Evolutionary conservation across 495 filamentous ascomycete genomes (phyloP).

Genomic region (Bryoglossum gracile): DNA sequence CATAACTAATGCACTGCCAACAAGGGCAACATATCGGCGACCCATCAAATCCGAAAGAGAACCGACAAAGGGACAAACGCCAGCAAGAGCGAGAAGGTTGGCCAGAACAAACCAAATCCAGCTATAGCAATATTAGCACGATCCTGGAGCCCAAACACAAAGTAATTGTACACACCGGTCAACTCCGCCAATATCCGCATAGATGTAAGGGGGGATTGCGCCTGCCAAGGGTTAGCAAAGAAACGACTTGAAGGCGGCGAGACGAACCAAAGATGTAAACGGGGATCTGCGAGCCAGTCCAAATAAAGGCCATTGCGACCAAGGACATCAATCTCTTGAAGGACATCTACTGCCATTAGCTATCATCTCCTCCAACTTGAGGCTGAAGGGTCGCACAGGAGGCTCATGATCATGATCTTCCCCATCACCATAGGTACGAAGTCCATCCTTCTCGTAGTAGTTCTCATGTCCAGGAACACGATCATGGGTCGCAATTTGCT

Average conservation of each 20-base stretch:
- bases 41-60: constrained; percentile 65
- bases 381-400: constrained; percentile 2
- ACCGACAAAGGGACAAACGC: constrained; percentile 67
- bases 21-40: constrained; percentile 58
- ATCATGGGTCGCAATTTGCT: constrained; percentile 15
- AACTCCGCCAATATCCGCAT: constrained; percentile 55
- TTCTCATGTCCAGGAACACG: constrained; percentile 32
- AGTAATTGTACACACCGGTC: constrained; percentile 32
- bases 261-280: constrained; percentile 51
- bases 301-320: constrained; percentile 57
- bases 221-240: constrained; percentile 25
- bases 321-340: constrained; percentile 51
- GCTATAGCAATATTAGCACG: constrained; percentile 23
- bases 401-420: constrained; percentile 47
- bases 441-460: constrained; percentile 46
- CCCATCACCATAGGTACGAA: constrained; percentile 43
- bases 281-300: constrained; percentile 60
- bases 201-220: constrained; percentile 59
- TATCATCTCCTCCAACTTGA: too few relatives aligned
- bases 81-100: constrained; percentile 60
- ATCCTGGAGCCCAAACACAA: neutral
- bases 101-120: constrained; percentile 71
- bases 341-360: constrained; percentile 36
- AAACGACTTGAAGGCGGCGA: neutral
- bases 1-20: constrained; percentile 50